phyloP scores from a whole-genome alignment of 179 eudicot genomes.

The Silene noctiflora region DNA sequence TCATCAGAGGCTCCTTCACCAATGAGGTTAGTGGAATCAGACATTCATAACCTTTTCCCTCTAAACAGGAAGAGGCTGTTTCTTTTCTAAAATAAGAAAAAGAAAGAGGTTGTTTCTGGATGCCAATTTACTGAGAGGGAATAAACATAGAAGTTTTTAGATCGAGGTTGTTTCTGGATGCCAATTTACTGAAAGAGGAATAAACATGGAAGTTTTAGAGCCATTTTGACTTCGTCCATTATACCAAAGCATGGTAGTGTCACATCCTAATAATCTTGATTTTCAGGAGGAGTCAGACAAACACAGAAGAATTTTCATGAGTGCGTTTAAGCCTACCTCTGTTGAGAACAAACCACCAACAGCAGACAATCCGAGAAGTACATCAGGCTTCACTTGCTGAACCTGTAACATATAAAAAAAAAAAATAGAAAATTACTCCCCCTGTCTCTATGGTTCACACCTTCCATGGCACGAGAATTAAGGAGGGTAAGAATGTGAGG shows the following conservation, averaged over 20 bases:
- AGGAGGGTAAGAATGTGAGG: too few species aligned
- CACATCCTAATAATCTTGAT: neutral
- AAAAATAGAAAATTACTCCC: neutral
- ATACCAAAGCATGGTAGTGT: neutral
- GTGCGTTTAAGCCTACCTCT: slow-evolving; percentile 5
- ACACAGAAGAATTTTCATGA: neutral
- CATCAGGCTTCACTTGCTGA: slow-evolving; percentile 21
- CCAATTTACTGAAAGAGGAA: neutral
- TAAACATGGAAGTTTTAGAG: neutral
- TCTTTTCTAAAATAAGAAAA: too few species aligned
- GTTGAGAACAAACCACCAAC: slow-evolving; percentile 17
- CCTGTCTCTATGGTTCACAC: too few species aligned
- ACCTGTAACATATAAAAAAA: neutral
- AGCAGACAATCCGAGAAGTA: slow-evolving; percentile 19
- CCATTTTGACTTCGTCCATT: neutral
- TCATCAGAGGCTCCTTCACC: neutral
- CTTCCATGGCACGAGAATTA: too few species aligned
- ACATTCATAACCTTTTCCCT: neutral
- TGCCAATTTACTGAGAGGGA: neutral
- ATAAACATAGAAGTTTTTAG: neutral
- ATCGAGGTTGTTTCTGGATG: neutral
- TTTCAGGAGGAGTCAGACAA: neutral
- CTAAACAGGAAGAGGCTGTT: neutral
- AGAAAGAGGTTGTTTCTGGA: neutral
- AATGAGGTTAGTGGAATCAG: neutral